Evolutionary conservation across 345 rosid species (phyloP).

Genomic region (Kernera saxatilis): DNA sequence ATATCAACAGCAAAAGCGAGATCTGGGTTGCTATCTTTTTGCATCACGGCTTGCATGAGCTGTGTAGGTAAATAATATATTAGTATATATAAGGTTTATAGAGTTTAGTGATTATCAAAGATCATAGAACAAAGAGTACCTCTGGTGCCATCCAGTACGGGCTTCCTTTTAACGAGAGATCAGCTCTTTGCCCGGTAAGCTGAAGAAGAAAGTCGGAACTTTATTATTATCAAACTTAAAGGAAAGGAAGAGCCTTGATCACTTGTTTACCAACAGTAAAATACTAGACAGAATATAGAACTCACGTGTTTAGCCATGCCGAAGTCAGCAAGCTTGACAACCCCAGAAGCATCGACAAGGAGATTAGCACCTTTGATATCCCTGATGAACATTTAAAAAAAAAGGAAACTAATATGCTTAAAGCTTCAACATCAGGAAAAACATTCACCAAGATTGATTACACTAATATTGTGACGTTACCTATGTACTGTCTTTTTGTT

Average conservation of each 20-base stretch:
- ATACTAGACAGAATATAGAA: conserved; percentile 3
- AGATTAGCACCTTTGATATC: conserved; percentile 98
- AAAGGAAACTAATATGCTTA: not conserved
- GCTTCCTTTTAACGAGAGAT: conserved; percentile 90
- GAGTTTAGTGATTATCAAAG: not conserved
- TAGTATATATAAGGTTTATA: not conserved
- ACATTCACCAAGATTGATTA: conserved; percentile 3
- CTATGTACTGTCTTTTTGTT: conserved; percentile 86
- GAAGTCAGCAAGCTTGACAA: conserved; percentile 94
- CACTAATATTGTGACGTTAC: conserved; percentile 29
- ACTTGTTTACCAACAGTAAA: not conserved
- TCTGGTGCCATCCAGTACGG: conserved; percentile 99
- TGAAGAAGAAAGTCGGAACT: conserved; percentile 26
- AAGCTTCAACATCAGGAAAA: conserved; percentile 2
- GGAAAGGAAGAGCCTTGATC: not conserved
- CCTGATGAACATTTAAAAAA: conserved; percentile 38
- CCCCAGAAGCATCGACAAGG: conserved; percentile 94
- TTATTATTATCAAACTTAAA: not conserved
- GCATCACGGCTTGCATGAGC: conserved; percentile 94
- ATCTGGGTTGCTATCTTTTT: conserved; percentile 67
- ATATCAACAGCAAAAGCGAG: conserved; percentile 93
- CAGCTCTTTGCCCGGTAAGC: conserved; percentile 88
- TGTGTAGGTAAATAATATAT: conserved; percentile 29
- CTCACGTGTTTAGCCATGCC: conserved; percentile 99
- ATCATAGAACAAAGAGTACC: conserved; percentile 38